Percentiles rank a stretch among this genome's conserved stretches.
These are phyloP conservation scores for Casuarina cunninghamiana DNA, from an alignment of 306 rosid species.

Conservation along the genomic window DNA sequence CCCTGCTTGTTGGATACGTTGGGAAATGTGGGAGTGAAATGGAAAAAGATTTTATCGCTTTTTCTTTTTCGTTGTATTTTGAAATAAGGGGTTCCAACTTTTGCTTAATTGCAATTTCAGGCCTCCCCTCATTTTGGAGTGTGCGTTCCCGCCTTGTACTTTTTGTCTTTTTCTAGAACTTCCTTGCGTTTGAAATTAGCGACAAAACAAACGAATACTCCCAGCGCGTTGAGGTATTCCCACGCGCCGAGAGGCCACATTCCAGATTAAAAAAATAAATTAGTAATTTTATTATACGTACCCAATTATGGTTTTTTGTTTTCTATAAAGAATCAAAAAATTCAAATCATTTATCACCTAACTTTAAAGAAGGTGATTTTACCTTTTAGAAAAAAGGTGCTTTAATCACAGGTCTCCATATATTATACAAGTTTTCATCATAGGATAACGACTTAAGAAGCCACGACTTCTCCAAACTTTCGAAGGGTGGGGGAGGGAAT, in stretches of 20 bases:
- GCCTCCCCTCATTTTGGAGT: conserved; percentile 29
- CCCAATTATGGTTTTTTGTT: no score
- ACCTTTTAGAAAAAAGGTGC: no score
- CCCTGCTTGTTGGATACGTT: background rate
- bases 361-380: no score
- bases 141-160: conserved; percentile 38
- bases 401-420: no score
- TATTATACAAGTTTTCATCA: no score
- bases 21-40: conserved; percentile 22
- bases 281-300: no score
- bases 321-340: no score
- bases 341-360: no score
- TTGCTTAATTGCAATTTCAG: background rate
- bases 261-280: no score
- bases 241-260: background rate
- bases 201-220: background rate
- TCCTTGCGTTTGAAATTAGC: conserved; percentile 12
- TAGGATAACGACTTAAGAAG: no score
- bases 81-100: background rate
- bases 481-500: background rate
- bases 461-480: background rate
- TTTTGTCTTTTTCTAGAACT: conserved; percentile 12
- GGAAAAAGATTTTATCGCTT: background rate
- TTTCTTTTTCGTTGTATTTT: background rate
- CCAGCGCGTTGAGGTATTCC: background rate